Evolutionary conservation across 164 flowering plant genomes (phyloP), one percentile per base, ranked within the genome.

Genomic region (Piper longum): DNA sequence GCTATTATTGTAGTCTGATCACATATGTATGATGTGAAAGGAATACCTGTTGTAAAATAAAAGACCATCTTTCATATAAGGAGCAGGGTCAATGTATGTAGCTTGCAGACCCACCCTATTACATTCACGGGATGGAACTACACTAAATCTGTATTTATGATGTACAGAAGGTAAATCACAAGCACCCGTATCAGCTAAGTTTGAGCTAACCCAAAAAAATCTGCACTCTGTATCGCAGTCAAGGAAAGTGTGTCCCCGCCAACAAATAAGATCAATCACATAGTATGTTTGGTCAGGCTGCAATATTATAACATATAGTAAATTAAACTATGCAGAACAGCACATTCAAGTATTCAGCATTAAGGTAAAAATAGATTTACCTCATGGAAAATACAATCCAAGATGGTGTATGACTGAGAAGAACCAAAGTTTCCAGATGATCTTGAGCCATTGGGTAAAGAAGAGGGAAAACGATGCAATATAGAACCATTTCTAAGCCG

Each of bases 381-480:
- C 95, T 93, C 97, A 54, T 93, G 99, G 76, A 87, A 93, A 60
- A 93, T 88, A 69, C 97, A 93, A 69, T 93, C 99, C 57, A 93
- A 79, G 45, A 90, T 85, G 62, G 79, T 84, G 69, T 80, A 93
- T 16, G 86, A 77, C 56, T 83, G 85, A 54, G 79, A 76, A 12
- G 96, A 70, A 16, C 86, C 84, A 7, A 85, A 71, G 13, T 51
- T 71, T 56, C 73, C 85, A 68, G 70, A 77, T 7, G 74, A 76
- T 72, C 85, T 80, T 2, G 97, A 84, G 5, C 99, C 99, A 71
- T 72, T 81, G 2, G 99, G 99, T 58, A 93, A 67, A 67, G 89
- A 84, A 55, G 99, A 93, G 0, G 97, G 92, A 66, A 93, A 93
- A 72, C 79, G 85, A 66, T 93, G 97, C 76, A 93, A 74, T 18